A percentile compares a stretch with the other conserved stretches of the same genome.
phyloP scores from a whole-genome alignment of 345 rosid genomes.

The Abelmoschus esculentus region DNA sequence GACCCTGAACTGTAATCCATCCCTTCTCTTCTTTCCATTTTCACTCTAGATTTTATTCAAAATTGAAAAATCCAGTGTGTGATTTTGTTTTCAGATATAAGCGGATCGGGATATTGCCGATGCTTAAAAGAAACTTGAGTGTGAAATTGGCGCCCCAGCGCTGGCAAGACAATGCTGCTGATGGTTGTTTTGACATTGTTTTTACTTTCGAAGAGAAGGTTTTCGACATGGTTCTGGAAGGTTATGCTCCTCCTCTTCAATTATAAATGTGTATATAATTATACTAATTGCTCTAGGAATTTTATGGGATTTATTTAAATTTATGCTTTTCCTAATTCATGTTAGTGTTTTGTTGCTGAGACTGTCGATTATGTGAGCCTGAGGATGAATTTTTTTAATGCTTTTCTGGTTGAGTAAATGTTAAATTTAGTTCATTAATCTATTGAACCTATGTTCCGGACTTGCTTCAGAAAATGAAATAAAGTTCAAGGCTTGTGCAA shows the following conservation, averaged over 20 bases:
- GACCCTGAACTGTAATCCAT: slow-evolving; percentile 78
- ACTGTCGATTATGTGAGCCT: no score
- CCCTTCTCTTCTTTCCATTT: neutral
- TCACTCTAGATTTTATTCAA: neutral
- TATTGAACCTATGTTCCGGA: neutral
- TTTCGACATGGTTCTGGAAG: slow-evolving; percentile 83
- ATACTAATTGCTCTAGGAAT: neutral
- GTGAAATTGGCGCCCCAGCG: slow-evolving; percentile 88
- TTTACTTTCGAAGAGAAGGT: slow-evolving; percentile 89
- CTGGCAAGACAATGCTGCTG: slow-evolving; percentile 91
- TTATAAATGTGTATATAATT: neutral
- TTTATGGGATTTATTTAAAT: neutral
- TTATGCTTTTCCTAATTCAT: neutral
- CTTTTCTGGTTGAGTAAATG: neutral
- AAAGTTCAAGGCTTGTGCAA: neutral
- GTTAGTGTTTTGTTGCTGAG: no score
- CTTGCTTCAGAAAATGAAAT: neutral
- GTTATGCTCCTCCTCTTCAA: slow-evolving; percentile 21
- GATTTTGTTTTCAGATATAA: slow-evolving; percentile 48
- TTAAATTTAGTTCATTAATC: neutral
- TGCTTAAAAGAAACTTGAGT: slow-evolving; percentile 78
- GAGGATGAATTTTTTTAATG: no score
- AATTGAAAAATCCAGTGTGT: neutral
- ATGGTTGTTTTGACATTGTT: slow-evolving; percentile 75
- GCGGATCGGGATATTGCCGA: slow-evolving; percentile 86